Evolutionary conservation across 202 grass and related monocot genomes (phyloP).

Genomic region (Brachypodium distachyon): DNA sequence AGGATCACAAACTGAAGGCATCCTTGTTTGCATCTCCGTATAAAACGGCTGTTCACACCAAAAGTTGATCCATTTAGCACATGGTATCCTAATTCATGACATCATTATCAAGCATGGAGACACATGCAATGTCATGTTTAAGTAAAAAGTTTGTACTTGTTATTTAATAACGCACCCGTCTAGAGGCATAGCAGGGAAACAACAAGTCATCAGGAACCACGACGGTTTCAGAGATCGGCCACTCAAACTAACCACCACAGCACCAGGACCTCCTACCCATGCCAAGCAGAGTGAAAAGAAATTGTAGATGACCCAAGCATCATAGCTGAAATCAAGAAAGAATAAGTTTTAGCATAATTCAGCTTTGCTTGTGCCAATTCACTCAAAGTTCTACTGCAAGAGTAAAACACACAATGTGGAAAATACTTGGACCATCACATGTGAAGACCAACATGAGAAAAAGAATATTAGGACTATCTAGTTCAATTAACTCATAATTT

Average conservation of each 20-base stretch:
- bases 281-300: conserved; percentile 90
- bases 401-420: neutral
- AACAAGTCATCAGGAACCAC: conserved; percentile 94
- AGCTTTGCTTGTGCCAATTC: neutral
- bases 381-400: neutral
- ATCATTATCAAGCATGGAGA: too few species aligned
- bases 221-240: conserved; percentile 75
- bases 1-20: conserved; percentile 97
- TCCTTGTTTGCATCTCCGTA: conserved; percentile 97
- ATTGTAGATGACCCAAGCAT: conserved; percentile 88
- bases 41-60: conserved; percentile 75
- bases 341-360: neutral
- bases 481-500: neutral
- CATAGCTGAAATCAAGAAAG: conserved; percentile 51
- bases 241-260: conserved; percentile 66
- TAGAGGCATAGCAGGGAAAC: conserved; percentile 88
- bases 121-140: too few species aligned
- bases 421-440: neutral
- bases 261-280: conserved; percentile 85
- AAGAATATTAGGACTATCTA: neutral
- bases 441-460: neutral
- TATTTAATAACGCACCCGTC: conserved; percentile 84
- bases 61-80: too few species aligned
- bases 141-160: too few species aligned
- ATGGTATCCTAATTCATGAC: too few species aligned